Evolutionary conservation across 2,329 filamentous ascomycete species (phyloP), one percentile per base, ranked within the genome.

Genomic region (Scedosporium minutisporum): DNA sequence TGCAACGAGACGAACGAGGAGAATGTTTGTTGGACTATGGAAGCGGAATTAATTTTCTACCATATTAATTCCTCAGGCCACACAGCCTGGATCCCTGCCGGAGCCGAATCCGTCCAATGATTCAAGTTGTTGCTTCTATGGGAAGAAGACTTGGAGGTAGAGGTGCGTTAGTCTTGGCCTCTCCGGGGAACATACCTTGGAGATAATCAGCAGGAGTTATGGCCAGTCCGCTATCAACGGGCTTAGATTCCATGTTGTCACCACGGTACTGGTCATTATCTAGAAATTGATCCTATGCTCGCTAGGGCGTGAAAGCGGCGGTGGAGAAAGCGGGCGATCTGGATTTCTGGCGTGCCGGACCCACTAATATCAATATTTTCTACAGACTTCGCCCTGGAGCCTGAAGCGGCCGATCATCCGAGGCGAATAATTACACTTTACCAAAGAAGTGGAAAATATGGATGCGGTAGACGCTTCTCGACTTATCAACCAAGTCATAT

Each of bases 241-340:
- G 9, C 65, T 67, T 5, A 66, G 38, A 0, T 69, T 78, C 9
- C 69, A 75, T 12, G 66, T 80, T 2, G 70, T 79, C 1, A 65
- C 77, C 1, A 80, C 78, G 0, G 44, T 81, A 0, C 78, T 78
- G 0, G n/a, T n/a, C n/a, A n/a, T n/a, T n/a, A n/a, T n/a, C n/a
- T 81, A 78, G 78, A 74, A 75, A 0, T 66, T 71, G 0, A n/a
- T n/a, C n/a, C n/a, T 77, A 77, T 61, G 73, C 74, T 1, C 71
- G 72, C 1, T 21, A 63, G 0, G 63, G 69, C 0, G 80, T 80
- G 77, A 64, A 68, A 0, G 57, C 71, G 0, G 78, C 77, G 0
- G 70, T 71, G 0, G 42, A 65, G 0, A n/a, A 59, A 0, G 74
- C 78, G 0, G 78, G 77, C 0, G 73, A 81, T 2, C 65, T 78